Evolutionary conservation across 2,329 filamentous ascomycete species (phyloP).

Genomic region (Tolypocladium pustulatum): DNA sequence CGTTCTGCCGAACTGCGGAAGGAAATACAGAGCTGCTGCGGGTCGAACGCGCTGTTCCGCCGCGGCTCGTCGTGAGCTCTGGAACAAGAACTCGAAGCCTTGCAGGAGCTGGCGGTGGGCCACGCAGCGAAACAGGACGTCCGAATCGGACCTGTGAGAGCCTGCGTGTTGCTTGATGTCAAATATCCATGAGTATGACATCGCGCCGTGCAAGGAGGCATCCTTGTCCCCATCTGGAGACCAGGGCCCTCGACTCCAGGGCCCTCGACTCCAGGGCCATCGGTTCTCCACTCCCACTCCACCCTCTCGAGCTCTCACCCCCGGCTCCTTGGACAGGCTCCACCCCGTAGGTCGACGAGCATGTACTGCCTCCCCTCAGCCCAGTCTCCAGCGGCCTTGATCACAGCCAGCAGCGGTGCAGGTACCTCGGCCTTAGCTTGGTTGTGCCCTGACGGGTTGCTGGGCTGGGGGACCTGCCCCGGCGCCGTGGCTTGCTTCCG

Average conservation of each 20-base stretch:
- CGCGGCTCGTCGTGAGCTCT: neutral
- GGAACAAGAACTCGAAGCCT: neutral
- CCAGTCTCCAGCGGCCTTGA: neutral
- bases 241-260: neutral
- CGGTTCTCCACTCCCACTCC: neutral
- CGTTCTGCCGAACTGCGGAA: neutral
- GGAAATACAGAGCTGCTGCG: neutral
- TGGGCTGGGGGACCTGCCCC: neutral
- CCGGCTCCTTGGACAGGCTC: neutral
- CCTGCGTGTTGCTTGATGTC: neutral
- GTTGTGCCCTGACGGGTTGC: neutral
- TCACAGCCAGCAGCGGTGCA: neutral
- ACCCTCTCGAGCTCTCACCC: neutral
- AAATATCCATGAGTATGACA: neutral
- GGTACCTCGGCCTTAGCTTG: neutral
- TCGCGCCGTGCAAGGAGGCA: neutral
- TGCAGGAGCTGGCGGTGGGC: neutral
- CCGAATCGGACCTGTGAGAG: neutral
- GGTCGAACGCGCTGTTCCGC: neutral
- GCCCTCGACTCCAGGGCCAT: neutral
- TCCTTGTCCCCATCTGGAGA: neutral
- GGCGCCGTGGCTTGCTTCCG: neutral
- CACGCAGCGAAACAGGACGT: neutral
- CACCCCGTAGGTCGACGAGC: neutral
- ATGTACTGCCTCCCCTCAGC: neutral